Evolutionary conservation across 2,329 filamentous ascomycete genomes (phyloP).

Genomic region (Karstenula rhodostoma): DNA sequence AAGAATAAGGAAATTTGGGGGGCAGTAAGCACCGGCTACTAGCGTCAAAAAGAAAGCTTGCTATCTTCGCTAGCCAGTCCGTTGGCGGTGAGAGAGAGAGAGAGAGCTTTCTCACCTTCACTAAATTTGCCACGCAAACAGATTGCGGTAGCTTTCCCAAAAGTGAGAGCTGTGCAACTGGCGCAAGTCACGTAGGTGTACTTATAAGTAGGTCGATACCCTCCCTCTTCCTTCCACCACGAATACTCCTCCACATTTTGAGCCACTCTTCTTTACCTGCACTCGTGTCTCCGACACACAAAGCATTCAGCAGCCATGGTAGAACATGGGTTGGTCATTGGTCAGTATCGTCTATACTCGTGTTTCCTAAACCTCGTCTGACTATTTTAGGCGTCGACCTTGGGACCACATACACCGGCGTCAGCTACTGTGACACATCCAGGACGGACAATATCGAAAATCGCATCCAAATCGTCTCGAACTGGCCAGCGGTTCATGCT

Average conservation of each 20-base stretch:
- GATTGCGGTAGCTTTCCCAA: too few species aligned
- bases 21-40: too few species aligned
- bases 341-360: background rate
- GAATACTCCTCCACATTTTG: background rate
- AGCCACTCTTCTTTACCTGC: background rate
- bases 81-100: too few species aligned
- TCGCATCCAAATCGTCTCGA: constrained; percentile 32
- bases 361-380: background rate
- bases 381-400: constrained; percentile 28
- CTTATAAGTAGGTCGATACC: background rate
- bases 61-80: too few species aligned
- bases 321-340: constrained; percentile 19
- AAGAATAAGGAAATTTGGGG: too few species aligned
- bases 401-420: constrained; percentile 35
- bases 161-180: too few species aligned
- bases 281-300: background rate
- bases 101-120: too few species aligned
- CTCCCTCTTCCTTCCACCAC: background rate
- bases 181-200: background rate
- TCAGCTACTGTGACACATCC: constrained; percentile 41
- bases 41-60: too few species aligned
- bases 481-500: constrained; percentile 36
- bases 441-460: constrained; percentile 15
- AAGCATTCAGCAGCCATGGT: constrained; percentile 5
- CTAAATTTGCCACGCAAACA: too few species aligned